phyloP scores from a whole-genome alignment of 2,329 filamentous ascomycete species.

The Colletotrichum liaoningense region DNA sequence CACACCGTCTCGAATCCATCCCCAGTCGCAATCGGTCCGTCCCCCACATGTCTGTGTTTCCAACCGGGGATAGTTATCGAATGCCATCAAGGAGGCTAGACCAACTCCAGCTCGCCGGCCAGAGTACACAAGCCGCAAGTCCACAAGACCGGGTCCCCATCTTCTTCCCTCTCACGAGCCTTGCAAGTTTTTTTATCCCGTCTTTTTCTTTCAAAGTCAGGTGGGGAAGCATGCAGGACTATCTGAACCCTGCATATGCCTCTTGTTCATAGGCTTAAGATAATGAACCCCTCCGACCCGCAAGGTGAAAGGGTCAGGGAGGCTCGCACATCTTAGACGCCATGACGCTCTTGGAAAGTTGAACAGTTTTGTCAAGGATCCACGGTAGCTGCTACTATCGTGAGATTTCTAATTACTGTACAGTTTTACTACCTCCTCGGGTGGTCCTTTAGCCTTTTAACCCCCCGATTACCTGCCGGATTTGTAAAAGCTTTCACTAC shows the following conservation, averaged over 20 bases:
- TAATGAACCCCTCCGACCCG: not conserved
- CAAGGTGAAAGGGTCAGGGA: not conserved
- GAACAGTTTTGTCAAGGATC: slow-evolving; percentile 2
- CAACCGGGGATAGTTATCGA: not conserved
- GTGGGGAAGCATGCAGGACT: slow-evolving; percentile 3
- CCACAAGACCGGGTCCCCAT: not conserved
- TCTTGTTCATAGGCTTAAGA: not conserved
- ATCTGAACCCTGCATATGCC: slow-evolving; percentile 9
- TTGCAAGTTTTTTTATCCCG: not conserved
- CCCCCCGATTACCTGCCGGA: not conserved
- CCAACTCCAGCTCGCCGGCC: not conserved
- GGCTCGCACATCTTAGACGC: not conserved
- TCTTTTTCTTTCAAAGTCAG: not conserved
- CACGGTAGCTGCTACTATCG: slow-evolving; percentile 11
- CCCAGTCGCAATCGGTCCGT: not conserved
- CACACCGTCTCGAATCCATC: not conserved
- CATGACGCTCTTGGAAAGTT: not conserved
- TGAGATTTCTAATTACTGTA: slow-evolving; percentile 2
- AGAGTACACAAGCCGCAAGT: not conserved
- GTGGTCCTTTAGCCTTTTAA: not conserved
- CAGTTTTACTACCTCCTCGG: not conserved
- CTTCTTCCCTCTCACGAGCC: not conserved
- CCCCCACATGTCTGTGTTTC: not conserved
- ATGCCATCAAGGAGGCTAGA: not conserved
- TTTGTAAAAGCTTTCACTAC: not conserved